Base-by-base conservation (phyloP, 2,329 filamentous ascomycete genomes). In the Cadophora luteo-olivacea region DNA sequence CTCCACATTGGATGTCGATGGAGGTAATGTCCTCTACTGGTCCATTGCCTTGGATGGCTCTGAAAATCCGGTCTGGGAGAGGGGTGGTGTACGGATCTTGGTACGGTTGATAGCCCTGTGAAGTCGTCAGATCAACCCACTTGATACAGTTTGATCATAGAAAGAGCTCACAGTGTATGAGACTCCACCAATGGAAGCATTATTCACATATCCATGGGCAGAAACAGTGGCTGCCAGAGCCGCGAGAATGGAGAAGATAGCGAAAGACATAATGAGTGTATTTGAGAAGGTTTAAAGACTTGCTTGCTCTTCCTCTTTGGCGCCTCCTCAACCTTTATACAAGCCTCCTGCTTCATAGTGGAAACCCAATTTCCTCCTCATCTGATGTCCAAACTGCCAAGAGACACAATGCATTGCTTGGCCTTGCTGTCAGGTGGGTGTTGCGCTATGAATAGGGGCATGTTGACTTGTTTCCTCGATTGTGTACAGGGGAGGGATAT, bases 1-100 rank as follows among this genome's bases (percentile, higher is more conserved):
- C 85, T 57, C 84, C 84, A 78, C 87, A 89, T 74, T 88, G 85
- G 8, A 89, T 64, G 70, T 89, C 87, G 66, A 83, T 80, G 14
- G 81, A 80, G 1, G 81, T 82, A 8, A 88, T 76, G 66, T 89
- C 83, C 66, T 84, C 78, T 25, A 89, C 82, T 0, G 87, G 86
- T 3, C 87, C 86, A 76, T 89, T 88, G 48, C 86, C 86, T 68
- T 85, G 82, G 66, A 89, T 83, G 8, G 81, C 79, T 22, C 87
- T 84, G n/a, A 86, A 86, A 75, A 89, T 84, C n/a, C 86, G 81
- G 54, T 84, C 72, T 19, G 84, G 84, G 58, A 66, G 70, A 14
- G 77, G 76, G 66, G 65, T 77, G 60, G 71, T 78, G 75, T 84
- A 85, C 0, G 82, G 82, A 73, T 84, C 82, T 33, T 75, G 70